These are phyloP conservation scores for Entomophthora muscae DNA, from an alignment of 371 early-diverging fungal species.

Conservation along the genomic window DNA sequence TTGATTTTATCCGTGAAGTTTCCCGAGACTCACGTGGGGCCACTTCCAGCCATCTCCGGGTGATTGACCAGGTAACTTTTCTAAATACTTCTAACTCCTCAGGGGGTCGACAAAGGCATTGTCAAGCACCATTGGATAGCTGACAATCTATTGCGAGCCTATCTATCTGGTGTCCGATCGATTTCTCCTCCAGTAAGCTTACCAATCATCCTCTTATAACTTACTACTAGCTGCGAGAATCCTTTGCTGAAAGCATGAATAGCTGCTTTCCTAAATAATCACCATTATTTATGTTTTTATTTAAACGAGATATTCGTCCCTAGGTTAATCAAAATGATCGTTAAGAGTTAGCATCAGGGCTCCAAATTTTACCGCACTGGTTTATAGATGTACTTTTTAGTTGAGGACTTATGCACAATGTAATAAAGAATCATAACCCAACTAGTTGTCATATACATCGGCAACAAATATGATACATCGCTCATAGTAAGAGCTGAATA, in stretches of 20 bases:
- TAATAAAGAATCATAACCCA: too few relatives aligned
- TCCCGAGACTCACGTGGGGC: background rate
- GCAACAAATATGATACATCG: too few relatives aligned
- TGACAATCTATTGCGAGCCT: background rate
- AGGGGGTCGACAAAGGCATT: background rate
- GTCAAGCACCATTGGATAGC: background rate
- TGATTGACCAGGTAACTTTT: background rate
- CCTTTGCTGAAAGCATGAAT: background rate
- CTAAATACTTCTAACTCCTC: background rate
- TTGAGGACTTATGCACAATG: too few relatives aligned
- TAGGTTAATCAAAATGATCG: too few relatives aligned
- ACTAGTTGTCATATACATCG: too few relatives aligned
- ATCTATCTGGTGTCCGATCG: background rate
- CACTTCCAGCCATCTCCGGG: background rate
- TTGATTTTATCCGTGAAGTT: background rate
- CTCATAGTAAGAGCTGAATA: too few relatives aligned
- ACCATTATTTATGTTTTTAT: too few relatives aligned
- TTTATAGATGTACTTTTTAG: too few relatives aligned
- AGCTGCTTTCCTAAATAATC: background rate
- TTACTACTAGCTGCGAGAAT: background rate
- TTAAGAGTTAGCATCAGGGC: too few relatives aligned
- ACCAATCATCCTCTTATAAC: background rate
- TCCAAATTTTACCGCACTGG: too few relatives aligned
- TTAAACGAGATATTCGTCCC: too few relatives aligned
- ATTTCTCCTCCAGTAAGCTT: background rate